These are phyloP conservation scores for Xylariaceae sp. DNA, from an alignment of 2,329 filamentous ascomycete species.

Conservation along the genomic window DNA sequence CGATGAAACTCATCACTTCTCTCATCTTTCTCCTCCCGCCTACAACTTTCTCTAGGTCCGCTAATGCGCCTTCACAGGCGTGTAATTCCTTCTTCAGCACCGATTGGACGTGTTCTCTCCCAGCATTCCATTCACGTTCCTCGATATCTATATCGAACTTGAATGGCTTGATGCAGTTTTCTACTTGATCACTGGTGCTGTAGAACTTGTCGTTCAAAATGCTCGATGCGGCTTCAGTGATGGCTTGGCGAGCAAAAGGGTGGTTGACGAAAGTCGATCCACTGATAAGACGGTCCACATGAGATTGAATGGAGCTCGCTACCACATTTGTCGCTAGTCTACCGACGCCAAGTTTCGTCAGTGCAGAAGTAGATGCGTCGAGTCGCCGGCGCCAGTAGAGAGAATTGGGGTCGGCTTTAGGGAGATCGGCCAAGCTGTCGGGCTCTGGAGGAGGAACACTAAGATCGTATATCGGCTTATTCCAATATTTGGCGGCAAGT, in stretches of 20 bases:
- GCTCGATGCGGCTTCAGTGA: slow-evolving; percentile 80
- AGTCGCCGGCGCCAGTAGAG: slow-evolving; percentile 92
- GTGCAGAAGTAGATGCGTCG: slow-evolving; percentile 80
- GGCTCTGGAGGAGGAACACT: slow-evolving; percentile 60
- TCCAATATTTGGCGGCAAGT: slow-evolving; percentile 93
- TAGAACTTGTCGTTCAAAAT: slow-evolving; percentile 95
- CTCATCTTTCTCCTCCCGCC: slow-evolving; percentile 79
- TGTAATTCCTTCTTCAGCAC: slow-evolving; percentile 84
- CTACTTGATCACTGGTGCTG: slow-evolving; percentile 94
- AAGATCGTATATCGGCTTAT: slow-evolving; percentile 88
- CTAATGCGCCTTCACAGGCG: slow-evolving; percentile 76
- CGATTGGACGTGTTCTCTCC: slow-evolving; percentile 73
- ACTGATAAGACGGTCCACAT: slow-evolving; percentile 73
- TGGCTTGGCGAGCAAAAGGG: slow-evolving; percentile 89
- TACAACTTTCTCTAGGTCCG: slow-evolving; percentile 68
- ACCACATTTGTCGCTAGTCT: slow-evolving; percentile 89
- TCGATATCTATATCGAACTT: slow-evolving; percentile 98
- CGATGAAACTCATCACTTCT: slow-evolving; percentile 88
- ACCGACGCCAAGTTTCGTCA: slow-evolving; percentile 93
- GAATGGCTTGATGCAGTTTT: slow-evolving; percentile 98
- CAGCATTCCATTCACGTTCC: slow-evolving; percentile 80
- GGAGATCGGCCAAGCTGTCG: slow-evolving; percentile 71
- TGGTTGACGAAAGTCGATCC: slow-evolving; percentile 84
- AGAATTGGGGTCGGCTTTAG: slow-evolving; percentile 79
- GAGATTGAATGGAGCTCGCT: slow-evolving; percentile 77